These are phyloP conservation scores for Taxillus chinensis DNA, from an alignment of 164 flowering plant genomes.

Conservation along the genomic window DNA sequence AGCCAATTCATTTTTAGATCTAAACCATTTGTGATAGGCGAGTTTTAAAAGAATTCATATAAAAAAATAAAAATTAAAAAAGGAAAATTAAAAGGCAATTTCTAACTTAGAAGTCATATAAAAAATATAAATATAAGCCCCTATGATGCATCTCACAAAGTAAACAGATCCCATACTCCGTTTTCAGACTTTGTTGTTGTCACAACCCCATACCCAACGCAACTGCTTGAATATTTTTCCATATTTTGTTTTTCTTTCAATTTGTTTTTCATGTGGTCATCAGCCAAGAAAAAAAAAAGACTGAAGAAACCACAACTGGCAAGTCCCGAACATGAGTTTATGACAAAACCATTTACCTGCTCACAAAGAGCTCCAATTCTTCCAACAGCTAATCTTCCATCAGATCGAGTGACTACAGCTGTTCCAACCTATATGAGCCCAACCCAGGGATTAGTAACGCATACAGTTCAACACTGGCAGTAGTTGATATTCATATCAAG, in stretches of 20 bases:
- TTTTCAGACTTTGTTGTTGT: no score
- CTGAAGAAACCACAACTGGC: no score
- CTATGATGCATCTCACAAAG: no score
- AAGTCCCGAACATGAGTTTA: neutral
- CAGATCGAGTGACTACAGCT: constrained; percentile 75
- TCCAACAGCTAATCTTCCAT: constrained; percentile 87
- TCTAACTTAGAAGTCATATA: neutral
- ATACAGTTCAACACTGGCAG: neutral
- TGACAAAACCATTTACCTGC: constrained; percentile 39
- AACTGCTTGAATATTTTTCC: no score
- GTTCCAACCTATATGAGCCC: constrained; percentile 57
- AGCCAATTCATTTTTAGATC: constrained; percentile 4
- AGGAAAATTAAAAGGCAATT: neutral
- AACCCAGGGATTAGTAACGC: neutral
- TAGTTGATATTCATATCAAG: no score
- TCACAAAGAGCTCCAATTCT: constrained; percentile 91
- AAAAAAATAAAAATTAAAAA: neutral
- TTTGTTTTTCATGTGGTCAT: no score
- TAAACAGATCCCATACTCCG: no score
- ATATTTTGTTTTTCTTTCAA: no score
- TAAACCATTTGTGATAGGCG: neutral
- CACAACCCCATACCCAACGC: no score
- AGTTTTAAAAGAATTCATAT: neutral
- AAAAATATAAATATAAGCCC: no score
- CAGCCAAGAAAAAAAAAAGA: no score